These are phyloP conservation scores for Penicillium coprophilum DNA, from an alignment of 495 filamentous ascomycete species.

Conservation along the genomic window DNA sequence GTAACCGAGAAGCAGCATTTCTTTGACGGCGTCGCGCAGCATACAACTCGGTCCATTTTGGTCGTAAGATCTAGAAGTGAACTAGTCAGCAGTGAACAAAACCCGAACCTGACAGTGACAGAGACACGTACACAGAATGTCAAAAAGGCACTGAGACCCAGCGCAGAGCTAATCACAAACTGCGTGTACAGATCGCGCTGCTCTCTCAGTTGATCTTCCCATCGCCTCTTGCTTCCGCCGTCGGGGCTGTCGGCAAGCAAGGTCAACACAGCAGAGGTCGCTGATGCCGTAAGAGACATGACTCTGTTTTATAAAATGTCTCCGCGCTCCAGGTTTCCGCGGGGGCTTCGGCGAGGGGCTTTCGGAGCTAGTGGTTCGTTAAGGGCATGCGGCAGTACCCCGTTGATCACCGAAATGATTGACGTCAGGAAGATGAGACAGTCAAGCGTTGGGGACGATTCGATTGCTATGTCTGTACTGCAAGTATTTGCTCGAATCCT, in stretches of 20 bases:
- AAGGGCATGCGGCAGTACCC: conserved; percentile 17
- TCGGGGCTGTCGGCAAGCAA: conserved; percentile 21
- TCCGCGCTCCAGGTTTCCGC: conserved; percentile 1
- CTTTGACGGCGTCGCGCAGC: conserved; percentile 77
- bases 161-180: conserved; percentile 53
- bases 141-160: conserved; percentile 61
- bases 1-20: conserved; percentile 68
- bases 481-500: neutral
- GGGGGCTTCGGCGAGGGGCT: conserved; percentile 9
- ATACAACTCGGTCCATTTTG: conserved; percentile 91
- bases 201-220: conserved; percentile 38
- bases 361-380: conserved; percentile 18
- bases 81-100: neutral
- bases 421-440: conserved; percentile 29
- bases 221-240: conserved; percentile 26
- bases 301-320: conserved; percentile 2
- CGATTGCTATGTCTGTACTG: neutral
- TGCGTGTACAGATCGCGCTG: conserved; percentile 59
- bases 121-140: conserved; percentile 57
- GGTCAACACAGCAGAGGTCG: conserved; percentile 29
- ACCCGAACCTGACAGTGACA: neutral
- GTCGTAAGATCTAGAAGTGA: conserved; percentile 63
- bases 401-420: conserved; percentile 23
- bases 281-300: conserved; percentile 40
- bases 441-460: neutral